These are phyloP conservation scores for Solanum hybrid DNA, from an alignment of 305 asterid species.

Conservation along the genomic window DNA sequence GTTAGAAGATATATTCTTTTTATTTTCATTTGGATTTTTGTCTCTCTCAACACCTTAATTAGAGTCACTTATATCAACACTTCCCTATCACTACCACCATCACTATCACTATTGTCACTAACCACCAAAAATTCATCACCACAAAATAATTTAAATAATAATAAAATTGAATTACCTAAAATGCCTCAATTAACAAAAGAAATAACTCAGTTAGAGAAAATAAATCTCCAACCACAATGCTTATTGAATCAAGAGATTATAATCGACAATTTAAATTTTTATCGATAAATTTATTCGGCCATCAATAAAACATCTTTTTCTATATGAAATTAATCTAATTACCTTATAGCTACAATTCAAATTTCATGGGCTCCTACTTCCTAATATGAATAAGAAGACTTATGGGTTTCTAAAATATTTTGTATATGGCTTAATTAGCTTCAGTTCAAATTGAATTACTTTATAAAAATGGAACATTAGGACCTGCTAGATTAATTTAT, in stretches of 20 bases:
- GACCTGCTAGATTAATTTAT: too few relatives aligned
- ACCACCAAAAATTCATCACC: neutral
- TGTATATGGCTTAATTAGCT: too few relatives aligned
- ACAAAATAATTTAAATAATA: too few relatives aligned
- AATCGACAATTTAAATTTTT: neutral
- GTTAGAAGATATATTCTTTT: neutral
- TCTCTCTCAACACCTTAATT: neutral
- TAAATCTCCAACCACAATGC: neutral
- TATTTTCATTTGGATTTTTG: too few relatives aligned
- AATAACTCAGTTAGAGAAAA: neutral
- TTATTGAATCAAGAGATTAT: neutral
- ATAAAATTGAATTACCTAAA: neutral
- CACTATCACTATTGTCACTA: neutral
- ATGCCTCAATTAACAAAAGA: neutral
- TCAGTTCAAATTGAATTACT: too few relatives aligned
- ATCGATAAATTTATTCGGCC: neutral
- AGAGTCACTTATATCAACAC: neutral
- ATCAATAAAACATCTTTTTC: neutral
- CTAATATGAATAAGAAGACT: neutral
- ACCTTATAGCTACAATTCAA: neutral
- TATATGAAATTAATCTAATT: neutral
- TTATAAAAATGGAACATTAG: too few relatives aligned
- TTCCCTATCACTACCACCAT: neutral
- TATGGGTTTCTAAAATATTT: neutral
- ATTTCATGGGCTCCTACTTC: neutral